Conservation (phyloP, 352 stramenopile species). For the Phytopythium mirpurense region DNA sequence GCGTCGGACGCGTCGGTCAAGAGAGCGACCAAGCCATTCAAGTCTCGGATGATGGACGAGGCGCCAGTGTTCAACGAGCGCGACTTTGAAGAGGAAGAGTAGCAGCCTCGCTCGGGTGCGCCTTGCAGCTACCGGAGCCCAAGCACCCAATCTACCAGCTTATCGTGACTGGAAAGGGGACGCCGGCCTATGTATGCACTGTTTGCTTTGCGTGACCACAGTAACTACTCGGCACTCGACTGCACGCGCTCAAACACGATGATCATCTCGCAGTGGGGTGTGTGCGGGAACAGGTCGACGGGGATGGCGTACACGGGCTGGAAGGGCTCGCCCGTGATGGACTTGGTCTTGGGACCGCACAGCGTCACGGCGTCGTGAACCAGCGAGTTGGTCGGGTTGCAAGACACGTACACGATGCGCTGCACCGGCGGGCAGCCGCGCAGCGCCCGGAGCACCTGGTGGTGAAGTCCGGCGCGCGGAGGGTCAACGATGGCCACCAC, state of each 20-base stretch:
- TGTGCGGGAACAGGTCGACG: slow-evolving; percentile 99
- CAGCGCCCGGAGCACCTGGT: slow-evolving; percentile 85
- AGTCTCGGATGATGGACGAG: slow-evolving; percentile 76
- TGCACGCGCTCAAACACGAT: slow-evolving; percentile 94
- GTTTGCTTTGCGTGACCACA: too few relatives aligned
- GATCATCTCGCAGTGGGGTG: slow-evolving; percentile 97
- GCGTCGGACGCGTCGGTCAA: slow-evolving; percentile 22
- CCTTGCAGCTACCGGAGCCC: not conserved
- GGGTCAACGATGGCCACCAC: slow-evolving; percentile 97
- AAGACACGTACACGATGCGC: slow-evolving; percentile 97
- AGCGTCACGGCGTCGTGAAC: slow-evolving; percentile 86
- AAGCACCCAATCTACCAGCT: not conserved
- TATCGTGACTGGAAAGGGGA: not conserved
- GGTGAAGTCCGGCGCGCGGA: slow-evolving; percentile 93
- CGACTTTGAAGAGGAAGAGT: slow-evolving; percentile 67
- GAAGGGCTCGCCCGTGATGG: slow-evolving; percentile 90
- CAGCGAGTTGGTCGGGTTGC: slow-evolving; percentile 96
- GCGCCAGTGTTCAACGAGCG: slow-evolving; percentile 41
- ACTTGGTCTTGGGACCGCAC: slow-evolving; percentile 93
- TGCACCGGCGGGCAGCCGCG: slow-evolving; percentile 78
- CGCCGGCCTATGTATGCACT: not conserved
- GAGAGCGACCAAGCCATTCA: slow-evolving; percentile 66
- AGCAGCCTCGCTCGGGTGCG: not conserved
- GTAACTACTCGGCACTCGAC: slow-evolving; percentile 15
- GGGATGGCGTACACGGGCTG: slow-evolving; percentile 88